phyloP scores from a whole-genome alignment of 768 basidiomycete genomes.

The Lenzites betulinus region DNA sequence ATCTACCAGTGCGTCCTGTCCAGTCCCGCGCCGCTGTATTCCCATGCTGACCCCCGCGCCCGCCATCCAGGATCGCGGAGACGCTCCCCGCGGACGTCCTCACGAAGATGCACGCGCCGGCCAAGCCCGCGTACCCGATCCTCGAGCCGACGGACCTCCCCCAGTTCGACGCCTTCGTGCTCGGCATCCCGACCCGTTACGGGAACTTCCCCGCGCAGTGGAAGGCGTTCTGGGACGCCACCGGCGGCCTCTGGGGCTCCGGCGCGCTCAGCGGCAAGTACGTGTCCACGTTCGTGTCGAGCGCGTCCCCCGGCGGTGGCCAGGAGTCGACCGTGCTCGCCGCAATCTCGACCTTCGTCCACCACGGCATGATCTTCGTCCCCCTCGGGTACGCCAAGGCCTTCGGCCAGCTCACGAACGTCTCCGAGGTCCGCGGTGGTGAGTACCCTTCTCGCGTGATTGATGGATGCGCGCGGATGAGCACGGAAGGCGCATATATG shows the following conservation, averaged over 20 bases:
- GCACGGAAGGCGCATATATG: not conserved
- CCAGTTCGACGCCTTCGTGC: slow-evolving; percentile 73
- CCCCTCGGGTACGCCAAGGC: slow-evolving; percentile 53
- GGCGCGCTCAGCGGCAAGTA: slow-evolving; percentile 76
- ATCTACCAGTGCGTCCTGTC: slow-evolving; percentile 45
- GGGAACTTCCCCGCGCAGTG: slow-evolving; percentile 82
- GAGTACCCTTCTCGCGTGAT: slow-evolving; percentile 20
- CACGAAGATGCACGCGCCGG: slow-evolving; percentile 65
- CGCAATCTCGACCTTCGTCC: slow-evolving; percentile 49
- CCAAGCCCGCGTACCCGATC: slow-evolving; percentile 74
- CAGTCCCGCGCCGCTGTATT: not conserved
- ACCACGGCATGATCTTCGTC: slow-evolving; percentile 57
- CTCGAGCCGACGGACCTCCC: slow-evolving; percentile 57
- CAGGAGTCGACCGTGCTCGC: slow-evolving; percentile 49
- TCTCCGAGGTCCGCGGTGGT: slow-evolving; percentile 51
- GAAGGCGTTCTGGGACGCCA: slow-evolving; percentile 82
- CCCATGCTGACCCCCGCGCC: not conserved
- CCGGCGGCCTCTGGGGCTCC: slow-evolving; percentile 62
- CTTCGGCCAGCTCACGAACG: slow-evolving; percentile 41
- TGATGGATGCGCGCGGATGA: not conserved
- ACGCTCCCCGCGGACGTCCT: slow-evolving; percentile 75
- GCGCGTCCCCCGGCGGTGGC: slow-evolving; percentile 72
- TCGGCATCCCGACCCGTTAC: slow-evolving; percentile 82
- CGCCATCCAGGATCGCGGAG: slow-evolving; percentile 61
- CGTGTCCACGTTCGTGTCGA: slow-evolving; percentile 74